Conservation (phyloP, 1,284 basidiomycete genomes). For the Mycena sp. region DNA sequence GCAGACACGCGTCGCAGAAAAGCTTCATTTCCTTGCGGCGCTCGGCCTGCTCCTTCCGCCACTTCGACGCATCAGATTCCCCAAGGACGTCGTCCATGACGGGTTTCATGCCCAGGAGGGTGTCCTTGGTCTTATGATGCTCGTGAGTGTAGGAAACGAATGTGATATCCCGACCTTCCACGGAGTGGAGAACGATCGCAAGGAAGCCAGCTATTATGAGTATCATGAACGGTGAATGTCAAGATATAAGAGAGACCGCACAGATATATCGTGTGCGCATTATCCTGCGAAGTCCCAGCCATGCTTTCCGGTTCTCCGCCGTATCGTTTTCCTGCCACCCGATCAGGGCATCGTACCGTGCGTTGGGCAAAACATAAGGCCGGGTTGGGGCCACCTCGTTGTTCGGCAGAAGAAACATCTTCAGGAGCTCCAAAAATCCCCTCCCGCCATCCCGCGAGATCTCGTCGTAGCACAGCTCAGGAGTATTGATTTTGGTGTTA, state of each 20-base stretch:
- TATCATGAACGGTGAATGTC: background rate
- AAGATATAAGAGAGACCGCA: constrained; percentile 1
- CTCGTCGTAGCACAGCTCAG: constrained; percentile 26
- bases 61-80: constrained; percentile 17
- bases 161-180: constrained; percentile 7
- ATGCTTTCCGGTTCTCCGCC: constrained; percentile 11
- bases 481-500: constrained; percentile 16
- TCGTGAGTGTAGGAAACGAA: constrained; percentile 15
- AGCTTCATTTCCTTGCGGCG: constrained; percentile 30
- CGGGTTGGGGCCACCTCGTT: constrained; percentile 25
- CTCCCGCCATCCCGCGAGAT: constrained; percentile 15
- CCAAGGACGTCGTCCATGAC: background rate
- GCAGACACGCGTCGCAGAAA: constrained; percentile 29
- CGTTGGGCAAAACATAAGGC: constrained; percentile 19
- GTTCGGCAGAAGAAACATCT: constrained; percentile 25
- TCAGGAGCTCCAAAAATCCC: constrained; percentile 28
- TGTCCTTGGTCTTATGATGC: constrained; percentile 28
- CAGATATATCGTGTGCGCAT: constrained; percentile 26
- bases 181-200: constrained; percentile 5
- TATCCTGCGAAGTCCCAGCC: constrained; percentile 15
- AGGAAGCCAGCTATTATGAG: constrained; percentile 1
- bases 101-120: constrained; percentile 7
- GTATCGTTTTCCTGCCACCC: constrained; percentile 19
- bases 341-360: constrained; percentile 26
- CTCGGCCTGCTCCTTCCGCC: constrained; percentile 20